Conservation (phyloP, 371 early-diverging fungal species). For the Mucor ambiguus region DNA sequence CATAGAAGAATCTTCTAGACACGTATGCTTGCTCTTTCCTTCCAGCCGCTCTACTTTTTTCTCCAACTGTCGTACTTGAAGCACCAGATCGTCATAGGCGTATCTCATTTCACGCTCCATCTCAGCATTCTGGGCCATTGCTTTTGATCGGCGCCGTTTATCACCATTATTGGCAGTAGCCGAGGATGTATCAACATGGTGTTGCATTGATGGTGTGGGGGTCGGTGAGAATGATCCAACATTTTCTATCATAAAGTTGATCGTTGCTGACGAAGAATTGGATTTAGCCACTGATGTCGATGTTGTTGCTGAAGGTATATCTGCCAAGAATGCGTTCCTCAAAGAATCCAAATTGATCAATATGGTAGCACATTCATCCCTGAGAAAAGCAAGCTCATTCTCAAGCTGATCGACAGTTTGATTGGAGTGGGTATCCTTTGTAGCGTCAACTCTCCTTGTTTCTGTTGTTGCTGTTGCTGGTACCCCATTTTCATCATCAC, state of each 20-base stretch:
- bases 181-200: neutral
- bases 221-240: neutral
- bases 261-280: neutral
- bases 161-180: neutral
- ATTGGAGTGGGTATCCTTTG: neutral
- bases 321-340: constrained; percentile 27
- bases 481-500: neutral
- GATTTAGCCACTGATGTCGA: neutral
- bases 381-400: constrained; percentile 25
- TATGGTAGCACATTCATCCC: constrained; percentile 28
- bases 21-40: constrained; percentile 13
- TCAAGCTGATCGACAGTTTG: constrained; percentile 21
- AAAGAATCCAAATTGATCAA: constrained; percentile 27
- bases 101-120: constrained; percentile 34
- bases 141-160: neutral
- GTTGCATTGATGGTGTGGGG: neutral
- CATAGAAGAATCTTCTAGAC: neutral
- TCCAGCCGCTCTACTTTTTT: constrained; percentile 36
- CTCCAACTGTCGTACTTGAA: constrained; percentile 38
- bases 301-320: neutral
- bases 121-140: constrained; percentile 18
- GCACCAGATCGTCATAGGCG: constrained; percentile 38
- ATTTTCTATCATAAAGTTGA: constrained; percentile 5
- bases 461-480: neutral
- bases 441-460: neutral